These are phyloP conservation scores for Jamesozyma hellenica DNA, from an alignment of 805 yeast genomes.

Conservation along the genomic window DNA sequence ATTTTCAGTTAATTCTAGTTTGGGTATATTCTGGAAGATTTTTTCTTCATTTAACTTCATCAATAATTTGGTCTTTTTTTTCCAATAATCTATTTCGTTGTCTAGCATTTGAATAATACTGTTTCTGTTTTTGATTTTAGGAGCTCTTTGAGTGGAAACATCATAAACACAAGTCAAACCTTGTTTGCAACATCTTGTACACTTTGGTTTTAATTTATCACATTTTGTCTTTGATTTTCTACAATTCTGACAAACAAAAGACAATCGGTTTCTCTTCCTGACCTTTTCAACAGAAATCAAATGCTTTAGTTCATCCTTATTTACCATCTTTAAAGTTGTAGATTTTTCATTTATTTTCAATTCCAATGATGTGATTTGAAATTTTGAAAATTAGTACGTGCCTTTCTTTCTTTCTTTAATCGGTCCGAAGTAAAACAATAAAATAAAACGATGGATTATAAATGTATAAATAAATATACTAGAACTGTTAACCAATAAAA, in stretches of 20 bases:
- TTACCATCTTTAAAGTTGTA: neutral
- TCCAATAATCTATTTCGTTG: constrained; percentile 27
- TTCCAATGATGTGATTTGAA: no score
- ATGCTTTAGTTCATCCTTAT: neutral
- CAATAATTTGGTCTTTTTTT: constrained; percentile 16
- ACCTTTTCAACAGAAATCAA: neutral
- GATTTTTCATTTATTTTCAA: no score
- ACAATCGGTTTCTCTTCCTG: constrained; percentile 23
- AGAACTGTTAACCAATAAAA: no score
- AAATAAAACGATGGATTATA: no score
- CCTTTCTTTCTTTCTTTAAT: no score
- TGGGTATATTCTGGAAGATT: neutral
- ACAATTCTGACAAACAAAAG: constrained; percentile 29
- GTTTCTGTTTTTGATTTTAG: constrained; percentile 26
- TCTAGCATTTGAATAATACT: constrained; percentile 24
- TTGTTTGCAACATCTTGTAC: constrained; percentile 23
- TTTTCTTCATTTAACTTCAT: constrained; percentile 5
- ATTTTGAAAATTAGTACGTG: neutral
- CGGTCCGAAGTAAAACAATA: no score
- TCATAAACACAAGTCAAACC: constrained; percentile 26
- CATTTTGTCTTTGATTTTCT: constrained; percentile 28
- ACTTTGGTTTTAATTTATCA: constrained; percentile 26
- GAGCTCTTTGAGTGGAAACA: constrained; percentile 23
- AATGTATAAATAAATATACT: no score
- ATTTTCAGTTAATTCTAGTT: neutral